These are phyloP conservation scores for Apiotrichum veenhuisii DNA, from an alignment of 1,284 basidiomycete species.

Conservation along the genomic window DNA sequence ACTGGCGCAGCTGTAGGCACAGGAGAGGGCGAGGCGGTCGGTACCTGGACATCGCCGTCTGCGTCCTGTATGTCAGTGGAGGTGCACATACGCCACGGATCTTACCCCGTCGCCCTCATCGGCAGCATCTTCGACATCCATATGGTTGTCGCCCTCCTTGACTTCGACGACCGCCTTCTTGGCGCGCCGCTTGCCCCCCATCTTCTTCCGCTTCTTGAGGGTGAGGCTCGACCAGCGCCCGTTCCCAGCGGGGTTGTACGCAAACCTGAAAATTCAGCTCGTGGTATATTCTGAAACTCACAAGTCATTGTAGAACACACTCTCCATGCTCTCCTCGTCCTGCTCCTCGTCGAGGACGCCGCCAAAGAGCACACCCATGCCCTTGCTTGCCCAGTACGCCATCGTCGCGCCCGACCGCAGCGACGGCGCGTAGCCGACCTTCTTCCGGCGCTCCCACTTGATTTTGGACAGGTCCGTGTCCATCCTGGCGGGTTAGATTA, in stretches of 20 bases:
- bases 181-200: slow-evolving; percentile 49
- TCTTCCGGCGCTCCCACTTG: slow-evolving; percentile 84
- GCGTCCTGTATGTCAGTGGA: slow-evolving; percentile 39
- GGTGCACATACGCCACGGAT: slow-evolving; percentile 11
- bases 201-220: slow-evolving; percentile 56
- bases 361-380: slow-evolving; percentile 78
- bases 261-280: slow-evolving; percentile 56
- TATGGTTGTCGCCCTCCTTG: slow-evolving; percentile 40
- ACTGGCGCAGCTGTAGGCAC: slow-evolving; percentile 3
- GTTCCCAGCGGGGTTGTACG: slow-evolving; percentile 71
- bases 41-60: slow-evolving; percentile 12
- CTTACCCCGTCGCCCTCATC: slow-evolving; percentile 24
- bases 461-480: slow-evolving; percentile 56
- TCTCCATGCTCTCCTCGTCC: slow-evolving; percentile 79
- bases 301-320: slow-evolving; percentile 80
- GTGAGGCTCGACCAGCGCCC: slow-evolving; percentile 77
- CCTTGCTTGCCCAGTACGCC: slow-evolving; percentile 51
- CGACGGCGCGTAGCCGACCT: slow-evolving; percentile 68
- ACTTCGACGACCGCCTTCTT: slow-evolving; percentile 38
- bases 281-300: slow-evolving; percentile 44
- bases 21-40: slow-evolving; percentile 6
- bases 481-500: slow-evolving; percentile 38
- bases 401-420: slow-evolving; percentile 56
- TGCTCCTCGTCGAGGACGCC: slow-evolving; percentile 88
- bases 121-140: slow-evolving; percentile 13